phyloP scores from a whole-genome alignment of 805 yeast species.

The Candida taoyuanica region DNA sequence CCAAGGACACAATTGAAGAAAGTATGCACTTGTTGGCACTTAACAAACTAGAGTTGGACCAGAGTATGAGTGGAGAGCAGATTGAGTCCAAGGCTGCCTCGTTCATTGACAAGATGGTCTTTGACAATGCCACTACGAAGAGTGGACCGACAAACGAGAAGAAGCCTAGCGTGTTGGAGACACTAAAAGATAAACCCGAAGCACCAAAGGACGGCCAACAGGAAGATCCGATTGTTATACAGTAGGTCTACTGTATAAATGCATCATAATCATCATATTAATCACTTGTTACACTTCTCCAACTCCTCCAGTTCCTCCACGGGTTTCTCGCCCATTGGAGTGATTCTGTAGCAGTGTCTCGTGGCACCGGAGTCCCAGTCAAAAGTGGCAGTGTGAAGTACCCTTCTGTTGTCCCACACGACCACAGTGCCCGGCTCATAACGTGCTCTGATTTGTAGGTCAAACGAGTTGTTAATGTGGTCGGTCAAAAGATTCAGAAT shows the following conservation, averaged over 20 bases:
- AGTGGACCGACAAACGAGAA: neutral
- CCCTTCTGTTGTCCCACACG: constrained; percentile 26
- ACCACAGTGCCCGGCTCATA: constrained; percentile 24
- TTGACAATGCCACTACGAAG: constrained; percentile 20
- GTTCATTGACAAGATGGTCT: constrained; percentile 38
- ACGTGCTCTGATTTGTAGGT: constrained; percentile 21
- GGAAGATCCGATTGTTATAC: constrained; percentile 7
- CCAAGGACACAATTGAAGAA: constrained; percentile 79
- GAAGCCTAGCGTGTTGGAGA: neutral
- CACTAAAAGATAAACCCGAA: neutral
- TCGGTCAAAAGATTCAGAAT: constrained; percentile 43
- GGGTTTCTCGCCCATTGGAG: constrained; percentile 44
- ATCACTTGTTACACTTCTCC: constrained; percentile 11
- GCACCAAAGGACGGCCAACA: neutral
- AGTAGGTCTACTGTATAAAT: neutral
- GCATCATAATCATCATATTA: neutral
- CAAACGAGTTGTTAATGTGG: constrained; percentile 42
- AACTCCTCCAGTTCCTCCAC: constrained; percentile 10
- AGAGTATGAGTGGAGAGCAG: constrained; percentile 29
- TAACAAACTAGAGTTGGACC: constrained; percentile 84
- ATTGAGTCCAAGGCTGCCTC: constrained; percentile 24
- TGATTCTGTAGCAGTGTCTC: constrained; percentile 27
- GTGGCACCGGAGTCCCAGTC: constrained; percentile 36
- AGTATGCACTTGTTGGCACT: constrained; percentile 82
- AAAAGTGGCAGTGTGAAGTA: constrained; percentile 50